Percentiles rank a stretch among this genome's conserved stretches.
Conservation (phyloP, 1,284 basidiomycete species). For the Rhodotorula mucilaginosa region DNA sequence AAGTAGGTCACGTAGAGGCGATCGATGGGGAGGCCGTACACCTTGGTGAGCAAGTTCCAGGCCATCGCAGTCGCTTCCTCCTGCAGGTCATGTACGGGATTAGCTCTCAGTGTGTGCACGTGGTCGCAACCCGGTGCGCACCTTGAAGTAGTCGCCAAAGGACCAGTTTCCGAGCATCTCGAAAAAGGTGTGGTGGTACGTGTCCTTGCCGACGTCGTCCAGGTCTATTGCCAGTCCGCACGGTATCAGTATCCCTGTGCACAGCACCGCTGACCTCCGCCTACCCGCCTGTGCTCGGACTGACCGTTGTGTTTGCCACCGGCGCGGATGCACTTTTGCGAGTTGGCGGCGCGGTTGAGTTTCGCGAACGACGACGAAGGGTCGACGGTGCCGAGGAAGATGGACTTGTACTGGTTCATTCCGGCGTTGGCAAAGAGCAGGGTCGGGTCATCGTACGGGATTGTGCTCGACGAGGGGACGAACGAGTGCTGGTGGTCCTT, state of each 20-base stretch:
- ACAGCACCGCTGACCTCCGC: background rate
- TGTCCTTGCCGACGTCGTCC: constrained; percentile 96
- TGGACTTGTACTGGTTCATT: constrained; percentile 96
- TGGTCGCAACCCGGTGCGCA: constrained; percentile 44
- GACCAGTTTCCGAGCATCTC: constrained; percentile 99
- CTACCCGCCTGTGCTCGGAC: constrained; percentile 23
- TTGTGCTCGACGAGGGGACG: constrained; percentile 87
- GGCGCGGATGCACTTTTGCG: constrained; percentile 95
- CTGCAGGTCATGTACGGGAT: constrained; percentile 51
- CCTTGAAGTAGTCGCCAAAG: constrained; percentile 99
- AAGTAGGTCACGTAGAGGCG: constrained; percentile 97
- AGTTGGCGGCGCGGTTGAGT: constrained; percentile 89
- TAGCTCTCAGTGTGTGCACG: background rate
- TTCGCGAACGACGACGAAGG: constrained; percentile 83
- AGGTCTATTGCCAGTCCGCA: constrained; percentile 61
- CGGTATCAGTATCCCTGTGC: background rate
- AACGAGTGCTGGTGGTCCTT: constrained; percentile 72
- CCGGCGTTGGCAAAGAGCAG: constrained; percentile 92
- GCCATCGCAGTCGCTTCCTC: constrained; percentile 89
- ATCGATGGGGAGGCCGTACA: constrained; percentile 85
- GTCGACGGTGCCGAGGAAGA: constrained; percentile 95
- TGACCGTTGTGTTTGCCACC: constrained; percentile 97
- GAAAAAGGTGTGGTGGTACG: constrained; percentile 83
- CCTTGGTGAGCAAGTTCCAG: constrained; percentile 87
- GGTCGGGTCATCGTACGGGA: constrained; percentile 87